Percentiles rank a stretch among this genome's conserved stretches.
Evolutionary conservation across 208 protist genomes (phyloP).

Genomic region (Angomonas ambiguus): DNA sequence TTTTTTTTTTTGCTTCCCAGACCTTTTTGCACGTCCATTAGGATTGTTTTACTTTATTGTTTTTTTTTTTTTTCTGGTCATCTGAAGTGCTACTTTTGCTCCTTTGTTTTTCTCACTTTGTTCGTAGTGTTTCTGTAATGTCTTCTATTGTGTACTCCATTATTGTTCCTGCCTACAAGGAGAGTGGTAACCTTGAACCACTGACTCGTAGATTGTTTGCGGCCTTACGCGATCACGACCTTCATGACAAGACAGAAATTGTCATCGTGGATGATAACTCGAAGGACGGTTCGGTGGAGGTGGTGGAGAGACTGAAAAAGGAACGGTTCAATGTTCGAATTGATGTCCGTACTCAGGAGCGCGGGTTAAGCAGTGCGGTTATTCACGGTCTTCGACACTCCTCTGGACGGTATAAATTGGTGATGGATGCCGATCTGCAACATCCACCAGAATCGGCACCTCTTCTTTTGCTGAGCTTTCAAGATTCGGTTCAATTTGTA

Average conservation of each 20-base stretch:
- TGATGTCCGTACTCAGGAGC: constrained; percentile 71
- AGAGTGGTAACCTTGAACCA: constrained; percentile 73
- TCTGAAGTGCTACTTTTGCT: background rate
- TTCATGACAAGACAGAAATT: constrained; percentile 35
- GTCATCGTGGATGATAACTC: constrained; percentile 91
- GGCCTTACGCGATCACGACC: constrained; percentile 29
- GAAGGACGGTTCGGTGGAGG: constrained; percentile 79
- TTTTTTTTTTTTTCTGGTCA: background rate
- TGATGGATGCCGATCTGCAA: constrained; percentile 92
- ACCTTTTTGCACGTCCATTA: background rate
- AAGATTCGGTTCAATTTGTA: constrained; percentile 72
- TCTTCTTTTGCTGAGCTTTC: constrained; percentile 53
- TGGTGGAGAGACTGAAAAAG: constrained; percentile 42
- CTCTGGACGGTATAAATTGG: constrained; percentile 55
- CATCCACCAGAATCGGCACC: constrained; percentile 88
- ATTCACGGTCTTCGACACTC: constrained; percentile 69
- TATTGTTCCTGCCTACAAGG: constrained; percentile 85
- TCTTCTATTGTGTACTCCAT: constrained; percentile 55
- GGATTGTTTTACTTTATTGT: background rate
- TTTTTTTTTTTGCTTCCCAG: constrained; percentile 13
- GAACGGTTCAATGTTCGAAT: constrained; percentile 75
- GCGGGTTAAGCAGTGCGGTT: constrained; percentile 87
- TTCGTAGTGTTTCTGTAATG: no score
- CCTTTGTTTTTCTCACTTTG: constrained; percentile 1
- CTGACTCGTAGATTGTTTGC: constrained; percentile 73